These are phyloP conservation scores for Hyparrhenia diplandra DNA, from an alignment of 176 grass and related monocot genomes.

Conservation along the genomic window DNA sequence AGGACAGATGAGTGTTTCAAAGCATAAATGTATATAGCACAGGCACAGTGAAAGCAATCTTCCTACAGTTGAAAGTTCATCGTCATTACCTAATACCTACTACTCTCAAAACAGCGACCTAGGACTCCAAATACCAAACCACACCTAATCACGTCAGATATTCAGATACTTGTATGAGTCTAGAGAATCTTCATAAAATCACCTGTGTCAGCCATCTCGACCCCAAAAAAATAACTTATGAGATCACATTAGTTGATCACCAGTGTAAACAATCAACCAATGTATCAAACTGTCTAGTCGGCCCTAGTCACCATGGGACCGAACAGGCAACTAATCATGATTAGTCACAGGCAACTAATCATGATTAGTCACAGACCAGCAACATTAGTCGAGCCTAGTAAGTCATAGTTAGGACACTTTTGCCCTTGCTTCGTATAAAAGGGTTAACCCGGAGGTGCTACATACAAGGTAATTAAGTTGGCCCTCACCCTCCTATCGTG, in stretches of 20 bases:
- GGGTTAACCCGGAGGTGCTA: no score
- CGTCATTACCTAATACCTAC: neutral
- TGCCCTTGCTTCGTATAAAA: no score
- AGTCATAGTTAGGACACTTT: neutral
- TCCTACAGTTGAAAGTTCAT: neutral
- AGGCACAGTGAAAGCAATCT: constrained; percentile 2
- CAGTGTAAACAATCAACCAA: neutral
- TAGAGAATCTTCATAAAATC: neutral
- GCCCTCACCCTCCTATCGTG: no score
- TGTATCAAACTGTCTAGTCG: neutral
- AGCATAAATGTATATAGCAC: neutral
- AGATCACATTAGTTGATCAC: neutral
- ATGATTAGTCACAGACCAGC: no score
- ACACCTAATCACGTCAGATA: neutral
- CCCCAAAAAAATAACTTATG: neutral
- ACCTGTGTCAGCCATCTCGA: neutral
- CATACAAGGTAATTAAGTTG: no score
- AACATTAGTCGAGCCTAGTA: neutral
- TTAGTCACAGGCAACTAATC: no score
- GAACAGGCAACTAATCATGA: neutral
- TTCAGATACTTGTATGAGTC: neutral
- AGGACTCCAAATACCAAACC: neutral
- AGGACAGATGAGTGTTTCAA: constrained; percentile 2
- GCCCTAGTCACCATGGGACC: neutral
- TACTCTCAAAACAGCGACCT: neutral